Evolutionary conservation across 2,329 filamentous ascomycete species (phyloP), one percentile per base, ranked within the genome.

Genomic region (Neonectria faginata): DNA sequence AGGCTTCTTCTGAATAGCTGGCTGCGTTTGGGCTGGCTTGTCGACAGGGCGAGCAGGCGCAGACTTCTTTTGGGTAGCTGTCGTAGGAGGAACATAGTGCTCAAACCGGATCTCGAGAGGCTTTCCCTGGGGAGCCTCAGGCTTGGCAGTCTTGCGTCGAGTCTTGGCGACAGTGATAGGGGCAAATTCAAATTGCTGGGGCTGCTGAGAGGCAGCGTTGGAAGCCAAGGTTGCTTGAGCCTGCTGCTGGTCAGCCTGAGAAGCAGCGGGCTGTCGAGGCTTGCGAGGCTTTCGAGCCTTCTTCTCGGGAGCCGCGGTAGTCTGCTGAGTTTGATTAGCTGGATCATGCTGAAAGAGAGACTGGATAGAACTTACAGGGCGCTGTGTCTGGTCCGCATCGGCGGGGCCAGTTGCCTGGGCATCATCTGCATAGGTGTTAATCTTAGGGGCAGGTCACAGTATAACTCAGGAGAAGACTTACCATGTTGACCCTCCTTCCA

Each of bases 131-230:
- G 27, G 48, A 5, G 2, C 9, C 48, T 51, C 29, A 22, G 48
- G 10, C 48, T 51, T 9, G 8, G 11, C 27, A 33, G n/a, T 33
- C 12, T 12, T n/a, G 29, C 12, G 16, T 12, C 48, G 48, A 20
- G n/a, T 51, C 29, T 51, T 51, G 48, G 48, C n/a, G n/a, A 51
- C 48, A 51, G 14, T 11, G n/a, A 51, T 11, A 16, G 29, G 29
- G 12, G 29, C 16, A 1, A 10, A 31, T 8, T 2, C 25, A 22
- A 29, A 1, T 16, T 60, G 58, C 31, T 60, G 29, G 3, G n/a
- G 12, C 31, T 31, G 39, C 27, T 25, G 18, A 45, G 42, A 2
- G 20, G 18, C 18, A 16, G 12, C 11, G 14, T 14, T 12, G 33
- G 33, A 12, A 16, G 42, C 42, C 42, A 14, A 7, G 18, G n/a